Evolutionary conservation across 2,329 filamentous ascomycete genomes (phyloP).

Genomic region (Pseudopyricularia cyperi): DNA sequence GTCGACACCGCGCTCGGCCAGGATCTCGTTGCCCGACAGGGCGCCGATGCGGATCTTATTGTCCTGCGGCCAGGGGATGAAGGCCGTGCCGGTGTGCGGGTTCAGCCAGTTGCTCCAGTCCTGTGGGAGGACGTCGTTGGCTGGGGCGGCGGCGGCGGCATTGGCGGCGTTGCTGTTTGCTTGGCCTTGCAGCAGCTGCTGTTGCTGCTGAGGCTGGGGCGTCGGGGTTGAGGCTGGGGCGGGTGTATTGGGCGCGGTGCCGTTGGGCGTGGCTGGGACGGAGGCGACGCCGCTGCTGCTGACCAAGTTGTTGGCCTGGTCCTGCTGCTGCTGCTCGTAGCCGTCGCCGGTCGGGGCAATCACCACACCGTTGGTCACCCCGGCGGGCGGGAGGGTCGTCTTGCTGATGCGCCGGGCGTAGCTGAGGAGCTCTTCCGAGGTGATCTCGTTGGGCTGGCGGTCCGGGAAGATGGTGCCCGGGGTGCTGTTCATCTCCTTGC

Average conservation of each 20-base stretch:
- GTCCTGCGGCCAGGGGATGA: constrained; percentile 66
- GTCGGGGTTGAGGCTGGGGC: constrained; percentile 2
- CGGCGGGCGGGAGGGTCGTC: constrained; percentile 60
- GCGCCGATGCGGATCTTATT: constrained; percentile 57
- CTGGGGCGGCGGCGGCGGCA: constrained; percentile 17
- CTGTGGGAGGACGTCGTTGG: constrained; percentile 26
- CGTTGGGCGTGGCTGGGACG: constrained; percentile 6
- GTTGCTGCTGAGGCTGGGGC: neutral
- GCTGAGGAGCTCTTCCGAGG: constrained; percentile 59
- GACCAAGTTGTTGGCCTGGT: constrained; percentile 7
- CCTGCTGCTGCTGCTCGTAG: neutral
- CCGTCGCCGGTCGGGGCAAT: constrained; percentile 10
- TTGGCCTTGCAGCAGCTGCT: constrained; percentile 10
- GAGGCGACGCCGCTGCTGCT: constrained; percentile 1
- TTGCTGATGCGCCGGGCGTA: constrained; percentile 72
- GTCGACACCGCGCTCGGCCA: constrained; percentile 49
- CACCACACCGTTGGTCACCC: constrained; percentile 26
- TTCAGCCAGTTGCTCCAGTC: constrained; percentile 38
- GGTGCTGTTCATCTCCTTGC: constrained; percentile 57
- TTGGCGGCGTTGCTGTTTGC: constrained; percentile 12
- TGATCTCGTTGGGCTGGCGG: constrained; percentile 35
- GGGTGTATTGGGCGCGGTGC: constrained; percentile 7
- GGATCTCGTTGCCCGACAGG: constrained; percentile 48
- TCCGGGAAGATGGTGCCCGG: constrained; percentile 42
- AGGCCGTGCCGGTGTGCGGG: constrained; percentile 42